These are phyloP conservation scores for Amanita muscaria DNA, from an alignment of 768 basidiomycete species.

Conservation along the genomic window DNA sequence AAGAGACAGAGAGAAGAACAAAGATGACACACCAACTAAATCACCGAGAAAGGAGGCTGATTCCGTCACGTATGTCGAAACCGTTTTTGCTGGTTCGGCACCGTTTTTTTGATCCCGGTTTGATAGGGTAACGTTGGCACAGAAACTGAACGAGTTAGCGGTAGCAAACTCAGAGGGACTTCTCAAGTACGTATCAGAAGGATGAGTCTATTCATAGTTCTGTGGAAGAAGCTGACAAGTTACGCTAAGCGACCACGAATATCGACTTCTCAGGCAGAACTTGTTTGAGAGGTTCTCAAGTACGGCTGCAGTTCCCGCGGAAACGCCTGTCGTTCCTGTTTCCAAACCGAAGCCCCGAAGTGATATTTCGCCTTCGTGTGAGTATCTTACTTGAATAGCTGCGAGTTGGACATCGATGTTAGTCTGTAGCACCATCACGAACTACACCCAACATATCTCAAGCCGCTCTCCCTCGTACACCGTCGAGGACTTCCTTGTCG, in stretches of 20 bases:
- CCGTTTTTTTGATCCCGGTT: slow-evolving; percentile 2
- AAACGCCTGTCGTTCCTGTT: slow-evolving; percentile 54
- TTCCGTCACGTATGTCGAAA: slow-evolving; percentile 43
- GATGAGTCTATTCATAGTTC: slow-evolving; percentile 1
- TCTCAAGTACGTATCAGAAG: slow-evolving; percentile 45
- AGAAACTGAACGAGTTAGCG: slow-evolving; percentile 75
- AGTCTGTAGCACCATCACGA: slow-evolving; percentile 22
- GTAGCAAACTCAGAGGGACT: slow-evolving; percentile 74
- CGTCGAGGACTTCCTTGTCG: slow-evolving; percentile 44
- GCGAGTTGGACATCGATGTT: neutral
- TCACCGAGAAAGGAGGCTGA: slow-evolving; percentile 30
- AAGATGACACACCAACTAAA: neutral
- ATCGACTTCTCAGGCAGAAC: slow-evolving; percentile 74
- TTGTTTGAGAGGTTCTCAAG: slow-evolving; percentile 73
- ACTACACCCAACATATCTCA: slow-evolving; percentile 31
- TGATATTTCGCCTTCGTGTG: slow-evolving; percentile 23
- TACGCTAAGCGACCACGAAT: slow-evolving; percentile 66
- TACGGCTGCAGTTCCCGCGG: slow-evolving; percentile 48
- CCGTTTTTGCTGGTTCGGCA: slow-evolving; percentile 7
- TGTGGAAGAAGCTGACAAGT: slow-evolving; percentile 5
- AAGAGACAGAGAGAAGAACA: slow-evolving; percentile 6
- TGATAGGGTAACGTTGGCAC: slow-evolving; percentile 62
- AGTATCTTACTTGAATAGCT: slow-evolving; percentile 14
- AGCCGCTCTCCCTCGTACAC: slow-evolving; percentile 34
- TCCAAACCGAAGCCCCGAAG: slow-evolving; percentile 25